These are phyloP conservation scores for Fonsecaea pedrosoi DNA, from an alignment of 2,329 filamentous ascomycete genomes.

Conservation along the genomic window DNA sequence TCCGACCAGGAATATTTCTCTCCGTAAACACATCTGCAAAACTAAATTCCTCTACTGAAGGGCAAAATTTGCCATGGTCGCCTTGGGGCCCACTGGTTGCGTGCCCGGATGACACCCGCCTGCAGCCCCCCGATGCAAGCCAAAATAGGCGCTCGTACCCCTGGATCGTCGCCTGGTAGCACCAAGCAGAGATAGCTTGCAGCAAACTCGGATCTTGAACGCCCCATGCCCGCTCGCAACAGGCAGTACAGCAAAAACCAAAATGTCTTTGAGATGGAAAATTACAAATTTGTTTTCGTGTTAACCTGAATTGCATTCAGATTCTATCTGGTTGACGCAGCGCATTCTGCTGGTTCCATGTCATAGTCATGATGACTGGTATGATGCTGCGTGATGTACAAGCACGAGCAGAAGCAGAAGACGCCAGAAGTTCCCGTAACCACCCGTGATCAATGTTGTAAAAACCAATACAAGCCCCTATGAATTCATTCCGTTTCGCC, in stretches of 20 bases:
- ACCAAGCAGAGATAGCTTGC: neutral
- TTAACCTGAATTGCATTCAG: conserved; percentile 36
- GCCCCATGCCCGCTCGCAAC: neutral
- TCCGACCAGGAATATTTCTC: conserved; percentile 5
- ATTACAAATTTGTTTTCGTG: conserved; percentile 3
- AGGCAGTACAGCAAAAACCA: neutral
- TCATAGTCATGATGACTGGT: conserved; percentile 35
- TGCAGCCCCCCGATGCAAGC: conserved; percentile 1
- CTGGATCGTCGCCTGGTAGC: neutral
- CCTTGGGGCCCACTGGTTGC: conserved; percentile 11
- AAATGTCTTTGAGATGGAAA: too few relatives aligned
- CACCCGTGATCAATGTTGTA: conserved; percentile 34
- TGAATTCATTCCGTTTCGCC: conserved; percentile 38
- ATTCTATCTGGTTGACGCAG: conserved; percentile 34
- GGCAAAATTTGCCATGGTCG: neutral
- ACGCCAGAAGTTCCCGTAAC: conserved; percentile 34
- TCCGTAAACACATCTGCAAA: conserved; percentile 5
- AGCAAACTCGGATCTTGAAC: neutral
- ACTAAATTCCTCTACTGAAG: conserved; percentile 17
- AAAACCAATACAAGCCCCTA: conserved; percentile 35
- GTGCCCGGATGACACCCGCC: conserved; percentile 20
- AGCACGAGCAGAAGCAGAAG: conserved; percentile 31
- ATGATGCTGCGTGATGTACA: conserved; percentile 35
- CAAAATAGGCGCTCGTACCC: neutral
- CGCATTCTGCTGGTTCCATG: conserved; percentile 33